phyloP scores from a whole-genome alignment of 192 early-diverging fungal species.

The Coemansia sp. region DNA sequence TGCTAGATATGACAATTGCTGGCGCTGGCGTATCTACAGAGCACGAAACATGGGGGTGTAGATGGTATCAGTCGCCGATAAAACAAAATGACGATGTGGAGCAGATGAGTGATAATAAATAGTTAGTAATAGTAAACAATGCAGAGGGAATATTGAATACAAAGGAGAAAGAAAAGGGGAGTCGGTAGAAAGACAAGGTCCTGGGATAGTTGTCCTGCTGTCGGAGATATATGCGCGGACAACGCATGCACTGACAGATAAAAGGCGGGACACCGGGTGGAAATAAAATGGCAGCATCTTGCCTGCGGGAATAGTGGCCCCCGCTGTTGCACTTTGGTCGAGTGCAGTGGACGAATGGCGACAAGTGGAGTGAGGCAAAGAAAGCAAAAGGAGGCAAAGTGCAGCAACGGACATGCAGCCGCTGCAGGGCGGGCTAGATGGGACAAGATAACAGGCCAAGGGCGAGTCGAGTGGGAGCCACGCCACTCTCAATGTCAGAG shows the following conservation, averaged over 20 bases:
- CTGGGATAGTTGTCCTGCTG: background rate
- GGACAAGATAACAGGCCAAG: background rate
- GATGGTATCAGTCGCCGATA: background rate
- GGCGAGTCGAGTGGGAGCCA: background rate
- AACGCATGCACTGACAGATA: conserved; percentile 1
- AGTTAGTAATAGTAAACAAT: conserved; percentile 4
- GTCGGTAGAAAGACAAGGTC: background rate
- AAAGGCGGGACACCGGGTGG: background rate
- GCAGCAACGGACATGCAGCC: conserved; percentile 7
- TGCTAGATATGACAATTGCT: background rate
- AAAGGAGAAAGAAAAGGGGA: background rate
- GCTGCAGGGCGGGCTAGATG: conserved; percentile 3
- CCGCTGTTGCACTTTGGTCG: background rate
- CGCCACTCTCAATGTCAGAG: background rate
- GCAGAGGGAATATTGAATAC: background rate
- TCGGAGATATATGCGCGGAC: conserved; percentile 1
- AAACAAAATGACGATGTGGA: background rate
- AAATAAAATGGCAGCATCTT: background rate
- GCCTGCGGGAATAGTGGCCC: background rate
- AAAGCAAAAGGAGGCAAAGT: background rate
- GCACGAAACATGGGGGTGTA: background rate
- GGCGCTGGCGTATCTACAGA: background rate
- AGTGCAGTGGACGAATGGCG: background rate
- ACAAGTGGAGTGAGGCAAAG: background rate
- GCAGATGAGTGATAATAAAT: background rate